A percentile compares a stretch with the other conserved stretches of the same genome.
Conservation (phyloP, 23 red algal species). For the Agarophyton chilense region DNA sequence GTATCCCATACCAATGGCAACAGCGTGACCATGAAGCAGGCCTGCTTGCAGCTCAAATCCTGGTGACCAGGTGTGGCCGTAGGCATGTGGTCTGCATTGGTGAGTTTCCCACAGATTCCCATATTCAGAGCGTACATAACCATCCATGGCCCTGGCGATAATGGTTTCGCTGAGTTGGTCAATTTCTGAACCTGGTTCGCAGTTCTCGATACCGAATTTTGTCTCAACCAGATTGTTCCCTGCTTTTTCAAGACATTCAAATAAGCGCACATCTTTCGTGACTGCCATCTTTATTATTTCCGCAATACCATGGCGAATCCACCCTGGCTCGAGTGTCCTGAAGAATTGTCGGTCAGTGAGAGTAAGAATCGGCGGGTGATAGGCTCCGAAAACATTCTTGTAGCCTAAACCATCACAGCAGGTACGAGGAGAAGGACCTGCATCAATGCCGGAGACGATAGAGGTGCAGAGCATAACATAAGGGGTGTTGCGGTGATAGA, state of each 20-base stretch:
- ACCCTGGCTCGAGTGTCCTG: conserved; percentile 67
- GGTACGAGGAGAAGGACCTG: conserved; percentile 77
- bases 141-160: conserved; percentile 82
- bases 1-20: conserved; percentile 81
- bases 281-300: conserved; percentile 88
- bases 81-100: conserved; percentile 78
- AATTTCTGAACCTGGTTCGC: conserved; percentile 45
- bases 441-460: conserved; percentile 79
- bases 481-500: conserved; percentile 79
- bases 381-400: conserved; percentile 83
- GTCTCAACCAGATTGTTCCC: conserved; percentile 54
- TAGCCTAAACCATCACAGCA: conserved; percentile 83
- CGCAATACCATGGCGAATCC: conserved; percentile 82
- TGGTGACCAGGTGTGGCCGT: conserved; percentile 79
- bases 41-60: conserved; percentile 82
- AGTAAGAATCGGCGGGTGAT: conserved; percentile 76
- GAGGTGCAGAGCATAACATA: conserved; percentile 83
- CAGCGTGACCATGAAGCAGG: conserved; percentile 75
- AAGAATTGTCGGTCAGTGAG: conserved; percentile 78
- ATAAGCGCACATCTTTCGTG: conserved; percentile 62
- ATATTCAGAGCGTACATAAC: conserved; percentile 79
- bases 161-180: conserved; percentile 66
- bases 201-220: conserved; percentile 72
- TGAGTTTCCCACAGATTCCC: conserved; percentile 82
- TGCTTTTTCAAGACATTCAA: conserved; percentile 53